These are phyloP conservation scores for Mycena alexandri DNA, from an alignment of 768 basidiomycete species.

Conservation along the genomic window DNA sequence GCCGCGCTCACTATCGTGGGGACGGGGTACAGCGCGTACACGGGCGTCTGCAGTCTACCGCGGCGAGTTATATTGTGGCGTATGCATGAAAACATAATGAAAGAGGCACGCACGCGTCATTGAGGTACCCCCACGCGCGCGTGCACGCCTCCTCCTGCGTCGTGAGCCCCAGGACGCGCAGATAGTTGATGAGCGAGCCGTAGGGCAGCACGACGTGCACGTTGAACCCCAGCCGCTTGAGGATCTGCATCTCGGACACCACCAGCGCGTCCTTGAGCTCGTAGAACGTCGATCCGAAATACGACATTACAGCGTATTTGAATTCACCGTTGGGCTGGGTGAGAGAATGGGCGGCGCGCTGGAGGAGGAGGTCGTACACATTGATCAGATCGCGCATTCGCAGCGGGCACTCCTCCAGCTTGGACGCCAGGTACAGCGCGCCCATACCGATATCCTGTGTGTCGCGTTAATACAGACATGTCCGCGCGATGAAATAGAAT, in stretches of 20 bases:
- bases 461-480: conserved; percentile 7
- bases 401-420: conserved; percentile 92
- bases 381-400: conserved; percentile 96
- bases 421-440: conserved; percentile 89
- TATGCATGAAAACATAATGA: background rate
- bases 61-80: conserved; percentile 1
- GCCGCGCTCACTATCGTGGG: conserved; percentile 92
- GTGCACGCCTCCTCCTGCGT: conserved; percentile 76
- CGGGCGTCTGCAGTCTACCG: conserved; percentile 90
- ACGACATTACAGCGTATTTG: conserved; percentile 88
- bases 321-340: conserved; percentile 53
- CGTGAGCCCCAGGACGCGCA: conserved; percentile 89
- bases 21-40: conserved; percentile 90
- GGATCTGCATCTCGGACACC: conserved; percentile 96
- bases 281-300: conserved; percentile 91
- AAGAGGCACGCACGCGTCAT: conserved; percentile 77
- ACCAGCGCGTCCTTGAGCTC: conserved; percentile 95
- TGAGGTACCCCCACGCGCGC: conserved; percentile 93
- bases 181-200: conserved; percentile 94
- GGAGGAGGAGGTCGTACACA: conserved; percentile 90
- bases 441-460: conserved; percentile 89
- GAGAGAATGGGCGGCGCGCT: conserved; percentile 72
- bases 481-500: conserved; percentile 16
- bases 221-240: conserved; percentile 96
- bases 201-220: conserved; percentile 95